These are phyloP conservation scores for Suhomyces faveliae DNA, from an alignment of 805 yeast genomes.

Conservation along the genomic window DNA sequence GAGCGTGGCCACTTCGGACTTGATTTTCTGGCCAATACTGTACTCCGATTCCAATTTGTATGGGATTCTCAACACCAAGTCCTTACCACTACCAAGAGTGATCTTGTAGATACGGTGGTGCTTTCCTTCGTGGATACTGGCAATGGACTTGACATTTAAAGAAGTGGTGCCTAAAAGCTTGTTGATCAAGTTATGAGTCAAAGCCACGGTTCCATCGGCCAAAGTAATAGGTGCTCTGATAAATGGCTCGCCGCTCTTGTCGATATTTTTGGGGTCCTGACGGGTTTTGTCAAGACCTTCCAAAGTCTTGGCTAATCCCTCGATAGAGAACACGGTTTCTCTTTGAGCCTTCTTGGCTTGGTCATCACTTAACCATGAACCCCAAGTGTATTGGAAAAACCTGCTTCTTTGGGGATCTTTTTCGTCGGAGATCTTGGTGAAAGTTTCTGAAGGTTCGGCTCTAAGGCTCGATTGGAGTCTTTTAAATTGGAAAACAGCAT, in stretches of 20 bases:
- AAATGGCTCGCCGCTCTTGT: conserved; percentile 19
- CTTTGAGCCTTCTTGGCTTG: conserved; percentile 69
- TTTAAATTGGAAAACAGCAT: not conserved
- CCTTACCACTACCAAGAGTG: conserved; percentile 57
- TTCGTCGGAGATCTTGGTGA: conserved; percentile 58
- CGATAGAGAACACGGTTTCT: conserved; percentile 75
- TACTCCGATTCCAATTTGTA: conserved; percentile 70
- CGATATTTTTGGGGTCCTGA: conserved; percentile 23
- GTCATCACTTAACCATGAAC: conserved; percentile 88
- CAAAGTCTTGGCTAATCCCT: conserved; percentile 63
- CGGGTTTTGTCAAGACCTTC: conserved; percentile 43
- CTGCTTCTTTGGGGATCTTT: conserved; percentile 65
- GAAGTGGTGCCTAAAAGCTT: conserved; percentile 46
- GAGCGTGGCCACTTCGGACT: conserved; percentile 90
- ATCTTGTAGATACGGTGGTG: conserved; percentile 86
- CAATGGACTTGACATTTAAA: conserved; percentile 62
- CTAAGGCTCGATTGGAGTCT: conserved; percentile 3
- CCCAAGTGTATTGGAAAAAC: conserved; percentile 91
- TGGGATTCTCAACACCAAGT: conserved; percentile 80
- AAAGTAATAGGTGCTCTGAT: conserved; percentile 38
- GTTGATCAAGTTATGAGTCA: conserved; percentile 49
- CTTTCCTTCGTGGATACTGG: conserved; percentile 90
- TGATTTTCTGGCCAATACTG: conserved; percentile 63
- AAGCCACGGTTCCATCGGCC: conserved; percentile 40
- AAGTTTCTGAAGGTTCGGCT: conserved; percentile 35